Base-by-base conservation (phyloP, 225 moss, liverwort and hornwort species). In the Pseudisothecium myosuroides region DNA sequence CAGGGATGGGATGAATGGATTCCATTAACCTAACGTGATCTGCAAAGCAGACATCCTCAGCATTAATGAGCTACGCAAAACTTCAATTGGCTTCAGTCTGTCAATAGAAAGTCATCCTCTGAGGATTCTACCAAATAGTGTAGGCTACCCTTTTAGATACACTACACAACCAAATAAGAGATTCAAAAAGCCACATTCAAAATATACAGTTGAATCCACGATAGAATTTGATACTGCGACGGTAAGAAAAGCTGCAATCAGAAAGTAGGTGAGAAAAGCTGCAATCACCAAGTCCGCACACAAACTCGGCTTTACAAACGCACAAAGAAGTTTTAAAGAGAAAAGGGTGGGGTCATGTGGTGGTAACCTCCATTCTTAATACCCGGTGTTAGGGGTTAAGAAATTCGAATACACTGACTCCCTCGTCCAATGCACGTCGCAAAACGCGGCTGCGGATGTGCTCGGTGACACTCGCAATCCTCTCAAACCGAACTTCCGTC, bases 381-480 rank as follows among this genome's bases (percentile, higher is more conserved):
- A 76, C 28, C 76, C 54, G 86, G 39, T 5, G 52, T 86, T 23
- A 86, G 29, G 77, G 52, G 17, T 86, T 31, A 37, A 91, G 72
- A 49, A 89, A 52, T 31, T 91, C 89, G 54, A 43, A 31, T 26
- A 93, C 60, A 62, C 56, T 41, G 5, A 76, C 13, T 12, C 93
- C 87, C 80, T 91, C 91, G 22, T 81, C 86, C 6, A 88, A 47
- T 67, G 91, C 93, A 83, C 86, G 88, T 87, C 90, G 88, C 90
- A 93, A 24, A 36, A 93, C 84, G 34, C 90, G 91, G 43, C 60
- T 60, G 62, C 89, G 85, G 37, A 91, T 86, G 41, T 88, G 89
- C 59, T 89, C 79, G 24, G 91, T 87, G 59, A 91, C 78, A 60
- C 78, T 83, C 23, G 45, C 52, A 76, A 43, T 43, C 45, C 45